Base-by-base conservation (phyloP, 371 early-diverging fungal genomes). In the Chytridiales sp. region DNA sequence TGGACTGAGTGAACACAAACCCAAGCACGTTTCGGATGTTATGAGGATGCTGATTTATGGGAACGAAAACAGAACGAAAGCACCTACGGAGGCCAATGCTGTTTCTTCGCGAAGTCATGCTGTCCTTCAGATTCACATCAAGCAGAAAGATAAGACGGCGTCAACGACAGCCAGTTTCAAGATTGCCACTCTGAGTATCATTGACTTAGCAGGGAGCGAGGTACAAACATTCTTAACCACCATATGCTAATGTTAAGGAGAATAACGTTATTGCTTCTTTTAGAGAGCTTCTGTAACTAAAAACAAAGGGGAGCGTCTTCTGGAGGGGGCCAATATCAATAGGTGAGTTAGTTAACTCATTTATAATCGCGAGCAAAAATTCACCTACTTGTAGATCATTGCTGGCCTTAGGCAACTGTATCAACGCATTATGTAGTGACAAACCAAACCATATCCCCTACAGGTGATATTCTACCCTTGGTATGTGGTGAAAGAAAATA, bases 271-370 rank as follows among this genome's bases (percentile, higher is more conserved):
- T n/a, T n/a, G n/a, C n/a, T n/a, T n/a, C n/a, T n/a, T n/a, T n/a
- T n/a, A n/a, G 56, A 56, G 78, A 30, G 78, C 78, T 11, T 59
- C 75, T 0, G 67, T 41, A 6, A 77, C 78, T 9, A 64, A 74
- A 52, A 87, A 87, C 64, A 71, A 70, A 36, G 92, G 90, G n/a
- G 74, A 69, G 34, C 77, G 88, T n/a, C 68, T 87, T 67, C 74
- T 83, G 41, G 96, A 95, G 74, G 89, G 91, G 6, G 93, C 90
- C 21, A 87, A 85, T 62, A 95, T 95, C 60, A 95, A 95, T 79
- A 69, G 87, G 56, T 56, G 4, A 3, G 27, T 2, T 56, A 9
- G 17, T 1, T 1, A 1, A 2, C 22, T 1, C 3, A 17, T 19
- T n/a, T n/a, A 1, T 8, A 9, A 19, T 39, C 30, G 41, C 3